Conservation (phyloP, 805 yeast genomes). For the Candida dendrica region DNA sequence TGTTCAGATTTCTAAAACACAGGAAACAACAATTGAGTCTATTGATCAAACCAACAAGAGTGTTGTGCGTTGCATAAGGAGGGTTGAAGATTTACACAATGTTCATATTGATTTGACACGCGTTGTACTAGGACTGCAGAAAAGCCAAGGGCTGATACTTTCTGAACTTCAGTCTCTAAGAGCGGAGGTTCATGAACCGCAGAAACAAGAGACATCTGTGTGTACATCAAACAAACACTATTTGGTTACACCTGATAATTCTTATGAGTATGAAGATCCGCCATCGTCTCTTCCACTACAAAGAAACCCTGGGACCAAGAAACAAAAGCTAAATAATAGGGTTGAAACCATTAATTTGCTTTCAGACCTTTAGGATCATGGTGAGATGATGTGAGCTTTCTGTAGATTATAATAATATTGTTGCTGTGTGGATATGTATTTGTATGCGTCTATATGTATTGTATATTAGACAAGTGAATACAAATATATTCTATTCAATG, state of each 20-base stretch:
- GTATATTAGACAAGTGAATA: too few relatives aligned
- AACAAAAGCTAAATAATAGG: too few relatives aligned
- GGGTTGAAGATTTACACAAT: constrained; percentile 1
- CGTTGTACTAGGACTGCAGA: neutral
- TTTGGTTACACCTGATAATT: neutral
- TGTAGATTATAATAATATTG: neutral
- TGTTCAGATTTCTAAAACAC: neutral
- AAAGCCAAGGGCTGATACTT: neutral
- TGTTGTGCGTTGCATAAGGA: neutral
- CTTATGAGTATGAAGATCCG: neutral
- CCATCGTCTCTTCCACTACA: too few relatives aligned
- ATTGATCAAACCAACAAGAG: neutral
- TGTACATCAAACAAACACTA: neutral
- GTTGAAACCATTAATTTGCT: constrained; percentile 3
- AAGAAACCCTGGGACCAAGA: too few relatives aligned
- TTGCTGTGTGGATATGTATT: too few relatives aligned
- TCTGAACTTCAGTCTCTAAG: neutral
- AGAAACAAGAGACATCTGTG: neutral
- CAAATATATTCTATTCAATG: too few relatives aligned
- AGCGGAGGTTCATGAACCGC: neutral
- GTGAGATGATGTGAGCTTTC: too few relatives aligned
- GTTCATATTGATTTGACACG: neutral
- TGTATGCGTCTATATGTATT: too few relatives aligned
- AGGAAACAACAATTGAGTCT: neutral
- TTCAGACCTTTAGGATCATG: too few relatives aligned